phyloP scores from a whole-genome alignment of 169 alveolate species.

The Cryptosporidium meleagridis region DNA sequence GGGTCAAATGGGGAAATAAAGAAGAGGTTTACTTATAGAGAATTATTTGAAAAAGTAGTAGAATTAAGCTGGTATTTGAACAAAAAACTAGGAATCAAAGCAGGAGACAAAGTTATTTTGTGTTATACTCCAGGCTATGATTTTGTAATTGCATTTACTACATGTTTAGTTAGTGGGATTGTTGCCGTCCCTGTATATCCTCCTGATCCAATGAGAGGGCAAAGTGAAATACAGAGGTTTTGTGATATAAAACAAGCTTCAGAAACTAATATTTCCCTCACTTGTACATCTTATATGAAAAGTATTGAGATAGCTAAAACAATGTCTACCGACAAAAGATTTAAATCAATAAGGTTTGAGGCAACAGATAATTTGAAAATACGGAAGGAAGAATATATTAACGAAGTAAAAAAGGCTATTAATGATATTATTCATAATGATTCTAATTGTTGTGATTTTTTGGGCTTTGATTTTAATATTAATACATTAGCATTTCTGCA shows the following conservation, averaged over 20 bases:
- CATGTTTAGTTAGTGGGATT: conserved; percentile 79
- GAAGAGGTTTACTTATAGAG: conserved; percentile 57
- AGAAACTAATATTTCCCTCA: conserved; percentile 74
- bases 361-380: conserved; percentile 61
- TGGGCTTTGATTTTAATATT: conserved; percentile 19
- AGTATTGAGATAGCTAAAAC: conserved; percentile 55
- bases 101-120: conserved; percentile 77
- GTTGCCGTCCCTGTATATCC: conserved; percentile 84
- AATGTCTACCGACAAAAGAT: conserved; percentile 61
- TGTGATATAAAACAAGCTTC: conserved; percentile 80
- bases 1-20: conserved; percentile 47
- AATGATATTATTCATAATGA: background rate
- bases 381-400: background rate
- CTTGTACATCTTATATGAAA: conserved; percentile 66
- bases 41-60: conserved; percentile 62
- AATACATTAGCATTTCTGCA: conserved; percentile 77
- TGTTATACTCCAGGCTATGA: conserved; percentile 75
- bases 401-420: conserved; percentile 29
- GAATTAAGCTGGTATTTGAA: conserved; percentile 66
- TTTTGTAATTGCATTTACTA: conserved; percentile 78
- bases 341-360: conserved; percentile 11
- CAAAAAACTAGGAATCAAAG: conserved; percentile 74
- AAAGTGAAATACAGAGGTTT: conserved; percentile 79
- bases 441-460: conserved; percentile 7
- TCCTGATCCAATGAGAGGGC: conserved; percentile 81